phyloP scores from a whole-genome alignment of 768 basidiomycete species.

The Gyrodon lividus region DNA sequence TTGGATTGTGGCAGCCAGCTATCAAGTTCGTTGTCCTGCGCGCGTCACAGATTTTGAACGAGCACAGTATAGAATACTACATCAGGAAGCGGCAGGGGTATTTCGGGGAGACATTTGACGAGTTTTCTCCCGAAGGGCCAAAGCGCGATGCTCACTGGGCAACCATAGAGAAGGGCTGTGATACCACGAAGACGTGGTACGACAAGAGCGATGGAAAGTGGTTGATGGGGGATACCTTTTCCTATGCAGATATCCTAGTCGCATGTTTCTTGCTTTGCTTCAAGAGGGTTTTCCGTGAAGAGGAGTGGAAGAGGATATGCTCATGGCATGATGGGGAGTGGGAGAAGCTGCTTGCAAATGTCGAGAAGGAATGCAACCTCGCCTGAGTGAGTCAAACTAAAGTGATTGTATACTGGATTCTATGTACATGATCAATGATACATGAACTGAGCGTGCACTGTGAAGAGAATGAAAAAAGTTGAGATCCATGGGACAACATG shows the following conservation, averaged over 20 bases:
- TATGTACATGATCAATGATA: no score
- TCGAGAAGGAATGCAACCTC: constrained; percentile 26
- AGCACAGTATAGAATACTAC: constrained; percentile 39
- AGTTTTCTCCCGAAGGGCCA: constrained; percentile 37
- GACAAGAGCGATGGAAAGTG: constrained; percentile 26
- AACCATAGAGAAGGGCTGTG: constrained; percentile 14
- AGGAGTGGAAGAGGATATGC: constrained; percentile 28
- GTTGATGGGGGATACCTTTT: constrained; percentile 31
- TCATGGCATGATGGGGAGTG: constrained; percentile 28
- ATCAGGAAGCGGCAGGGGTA: constrained; percentile 30
- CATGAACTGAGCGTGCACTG: no score
- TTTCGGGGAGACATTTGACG: constrained; percentile 38
- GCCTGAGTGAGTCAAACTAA: background rate
- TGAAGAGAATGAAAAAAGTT: no score
- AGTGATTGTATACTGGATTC: background rate
- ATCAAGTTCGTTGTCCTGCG: constrained; percentile 22
- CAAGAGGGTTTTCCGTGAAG: constrained; percentile 17
- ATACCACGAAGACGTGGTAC: constrained; percentile 17
- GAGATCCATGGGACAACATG: no score
- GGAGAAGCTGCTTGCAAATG: constrained; percentile 23
- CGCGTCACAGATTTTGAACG: constrained; percentile 29
- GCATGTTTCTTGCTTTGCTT: constrained; percentile 13
- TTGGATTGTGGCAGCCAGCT: background rate
- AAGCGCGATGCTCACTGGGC: constrained; percentile 30
- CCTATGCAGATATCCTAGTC: constrained; percentile 32